phyloP scores from a whole-genome alignment of 164 flowering plant genomes.

The Liriodendron chinense region DNA sequence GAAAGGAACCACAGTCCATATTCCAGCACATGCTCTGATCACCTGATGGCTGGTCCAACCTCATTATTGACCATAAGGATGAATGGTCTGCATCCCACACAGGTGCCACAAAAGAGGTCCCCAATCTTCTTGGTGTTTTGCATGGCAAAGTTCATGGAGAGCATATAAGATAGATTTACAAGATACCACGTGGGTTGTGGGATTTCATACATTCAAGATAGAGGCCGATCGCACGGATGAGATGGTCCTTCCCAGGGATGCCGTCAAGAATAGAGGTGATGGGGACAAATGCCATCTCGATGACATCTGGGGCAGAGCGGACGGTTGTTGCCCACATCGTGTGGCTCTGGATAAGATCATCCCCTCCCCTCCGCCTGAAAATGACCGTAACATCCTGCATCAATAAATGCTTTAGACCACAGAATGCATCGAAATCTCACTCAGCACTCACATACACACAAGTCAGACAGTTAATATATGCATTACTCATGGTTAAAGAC shows the following conservation, averaged over 20 bases:
- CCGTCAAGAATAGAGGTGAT: slow-evolving; percentile 65
- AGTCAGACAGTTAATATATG: neutral
- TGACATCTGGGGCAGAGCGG: slow-evolving; percentile 65
- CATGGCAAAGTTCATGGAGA: neutral
- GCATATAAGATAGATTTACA: neutral
- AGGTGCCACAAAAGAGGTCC: too few relatives aligned
- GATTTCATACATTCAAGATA: slow-evolving; percentile 67
- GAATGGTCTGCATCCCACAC: neutral
- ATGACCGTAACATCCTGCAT: slow-evolving; percentile 81
- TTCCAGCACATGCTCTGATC: too few relatives aligned
- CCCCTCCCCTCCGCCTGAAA: slow-evolving; percentile 84
- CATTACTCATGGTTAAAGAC: too few relatives aligned
- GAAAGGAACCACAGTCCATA: too few relatives aligned
- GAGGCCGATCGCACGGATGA: slow-evolving; percentile 57
- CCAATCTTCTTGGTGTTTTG: too few relatives aligned
- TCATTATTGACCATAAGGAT: neutral
- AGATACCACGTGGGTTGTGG: neutral
- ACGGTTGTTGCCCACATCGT: slow-evolving; percentile 62
- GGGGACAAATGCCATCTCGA: slow-evolving; percentile 70
- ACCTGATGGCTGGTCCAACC: too few relatives aligned
- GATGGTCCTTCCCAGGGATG: slow-evolving; percentile 51
- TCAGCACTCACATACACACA: neutral
- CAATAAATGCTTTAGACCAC: neutral
- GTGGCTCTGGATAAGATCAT: slow-evolving; percentile 75
- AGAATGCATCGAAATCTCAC: neutral